Base-by-base conservation (phyloP, 805 yeast genomes). In the Myxozyma mucilagina region DNA sequence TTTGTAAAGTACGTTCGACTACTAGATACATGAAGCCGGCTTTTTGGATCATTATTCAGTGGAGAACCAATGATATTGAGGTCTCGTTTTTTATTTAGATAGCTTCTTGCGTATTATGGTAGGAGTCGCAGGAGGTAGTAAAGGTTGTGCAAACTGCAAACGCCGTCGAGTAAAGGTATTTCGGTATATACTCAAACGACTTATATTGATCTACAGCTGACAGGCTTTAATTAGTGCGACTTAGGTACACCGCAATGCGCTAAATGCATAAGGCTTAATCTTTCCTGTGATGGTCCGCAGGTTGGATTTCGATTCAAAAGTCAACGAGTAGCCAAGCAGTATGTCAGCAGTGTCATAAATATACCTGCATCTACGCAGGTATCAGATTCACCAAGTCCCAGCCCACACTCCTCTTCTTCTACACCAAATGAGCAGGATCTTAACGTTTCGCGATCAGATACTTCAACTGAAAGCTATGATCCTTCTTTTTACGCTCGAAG, bases 51-150 rank as follows among this genome's bases (percentile, higher is more conserved):
- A 24, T 24, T 24, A 24, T 24, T 24, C 29, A 24, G 29, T 24
- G 2, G 29, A 24, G 29, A 4, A 24, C 29, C 4, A 24, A 24
- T 24, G 29, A 24, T 24, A 24, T 24, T 24, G 29, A 24, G 29
- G 29, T 24, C 29, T 24, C 29, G 29, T 24, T 4, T 24, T 3
- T 4, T 24, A 24, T 24, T 24, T 24, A 24, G 29, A 4, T 24
- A 24, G 29, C 29, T 24, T 24, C 4, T 24, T 24, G 29, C 29
- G 29, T 29, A 32, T 20, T 18, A 55, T 55, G 58, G 58, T 55
- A n/a, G 55, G 58, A 11, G 55, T 55, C 16, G 51, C 58, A 5
- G 58, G 58, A 11, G 58, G 58, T 11, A 55, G 58, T 24, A 20
- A 42, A 47, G 58, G 58, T 9, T 55, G 58, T 24, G 16, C 47